Base-by-base conservation (phyloP, 306 rosid genomes). In the Geum urbanum region DNA sequence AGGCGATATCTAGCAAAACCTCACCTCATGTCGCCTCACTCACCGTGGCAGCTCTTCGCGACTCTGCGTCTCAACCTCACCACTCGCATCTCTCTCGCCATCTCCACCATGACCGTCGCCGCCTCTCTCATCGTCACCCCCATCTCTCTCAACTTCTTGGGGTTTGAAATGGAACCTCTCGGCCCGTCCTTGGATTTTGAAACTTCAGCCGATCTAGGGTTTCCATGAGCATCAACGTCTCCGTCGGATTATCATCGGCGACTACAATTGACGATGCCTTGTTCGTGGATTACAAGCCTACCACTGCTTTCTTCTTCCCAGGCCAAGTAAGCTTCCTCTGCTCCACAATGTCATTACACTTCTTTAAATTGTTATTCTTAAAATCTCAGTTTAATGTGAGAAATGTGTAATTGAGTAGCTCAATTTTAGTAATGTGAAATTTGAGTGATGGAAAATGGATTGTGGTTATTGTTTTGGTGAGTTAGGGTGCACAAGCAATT, bases 401-500 rank as follows among this genome's bases (percentile, higher is more conserved):
- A 55, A 43, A 20, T 69, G 27, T 39, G 50, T 51, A 16, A 68
- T 20, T 39, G 41, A 53, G 40, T 19, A 69, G 53, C 22, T 39
- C 3, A 8, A 27, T 46, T 64, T 44, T 27, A 20, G 32, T 15
- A 3, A 13, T 8, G 8, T 20, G 60, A 54, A 20, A 54, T 54
- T 54, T 27, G 32, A 56, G 39, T 9, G 20, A 9, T 15, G 14
- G 9, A 24, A 61, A 2, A 27, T 32, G 40, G 48, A 59, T 71
- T 66, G 57, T 44, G 66, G 48, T 83, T 54, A 35, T 70, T 14
- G 64, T 64, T 63, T 43, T 45, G 14, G 3, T 53, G 16, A 55
- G 45, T 48, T 79, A 95, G 99, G 99, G 99, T 71, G 97, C 99
- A 19, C 99, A 95, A 86, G 87, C 92, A 48, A 81, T 91, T 79